Percentiles rank a stretch among this genome's conserved stretches.
phyloP scores from a whole-genome alignment of 1,139 yeast species.

The Scheffersomyces insectosa region DNA sequence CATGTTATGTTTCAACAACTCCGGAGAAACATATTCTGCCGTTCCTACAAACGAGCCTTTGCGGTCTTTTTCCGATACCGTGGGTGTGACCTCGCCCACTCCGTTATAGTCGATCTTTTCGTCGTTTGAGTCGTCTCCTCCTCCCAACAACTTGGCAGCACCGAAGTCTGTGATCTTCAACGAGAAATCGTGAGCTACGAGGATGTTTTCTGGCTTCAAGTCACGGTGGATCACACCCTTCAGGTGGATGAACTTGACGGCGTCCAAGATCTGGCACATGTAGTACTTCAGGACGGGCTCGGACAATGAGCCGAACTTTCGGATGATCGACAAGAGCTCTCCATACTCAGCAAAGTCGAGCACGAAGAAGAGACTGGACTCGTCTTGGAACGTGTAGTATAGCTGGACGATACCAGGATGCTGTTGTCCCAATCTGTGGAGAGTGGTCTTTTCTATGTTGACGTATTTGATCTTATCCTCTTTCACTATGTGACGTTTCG shows the following conservation, averaged over 20 bases:
- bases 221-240: slow-evolving; percentile 92
- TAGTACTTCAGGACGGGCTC: slow-evolving; percentile 54
- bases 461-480: slow-evolving; percentile 81
- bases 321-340: slow-evolving; percentile 63
- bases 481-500: slow-evolving; percentile 71
- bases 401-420: slow-evolving; percentile 69
- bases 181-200: slow-evolving; percentile 77
- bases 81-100: slow-evolving; percentile 14
- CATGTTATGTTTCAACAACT: slow-evolving; percentile 74
- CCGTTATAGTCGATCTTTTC: slow-evolving; percentile 42
- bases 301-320: slow-evolving; percentile 56
- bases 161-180: slow-evolving; percentile 97
- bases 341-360: slow-evolving; percentile 82
- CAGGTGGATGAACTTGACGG: slow-evolving; percentile 79
- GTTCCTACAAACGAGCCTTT: slow-evolving; percentile 73
- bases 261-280: slow-evolving; percentile 78
- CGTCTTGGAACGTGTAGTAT: slow-evolving; percentile 80
- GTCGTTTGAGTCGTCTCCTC: slow-evolving; percentile 32
- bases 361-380: slow-evolving; percentile 67
- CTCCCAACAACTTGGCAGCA: slow-evolving; percentile 78
- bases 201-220: slow-evolving; percentile 89
- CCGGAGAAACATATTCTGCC: slow-evolving; percentile 85
- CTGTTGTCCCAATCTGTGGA: slow-evolving; percentile 68
- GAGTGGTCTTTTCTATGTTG: slow-evolving; percentile 73
- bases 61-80: slow-evolving; percentile 30